Conservation (phyloP, 169 alveolate genomes). For the Eimeria necatrix region DNA sequence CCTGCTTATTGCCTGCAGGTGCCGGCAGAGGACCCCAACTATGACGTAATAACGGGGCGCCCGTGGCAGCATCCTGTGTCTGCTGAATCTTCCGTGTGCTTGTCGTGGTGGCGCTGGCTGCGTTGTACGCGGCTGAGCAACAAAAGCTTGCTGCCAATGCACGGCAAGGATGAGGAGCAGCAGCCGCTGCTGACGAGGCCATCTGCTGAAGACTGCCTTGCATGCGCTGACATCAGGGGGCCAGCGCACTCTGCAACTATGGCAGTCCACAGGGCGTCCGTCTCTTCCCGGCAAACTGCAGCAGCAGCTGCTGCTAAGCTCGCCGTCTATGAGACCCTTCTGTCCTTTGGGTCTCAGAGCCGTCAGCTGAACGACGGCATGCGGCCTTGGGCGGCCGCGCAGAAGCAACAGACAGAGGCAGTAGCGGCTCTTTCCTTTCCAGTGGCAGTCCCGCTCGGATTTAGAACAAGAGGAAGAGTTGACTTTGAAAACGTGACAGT, state of each 20-base stretch:
- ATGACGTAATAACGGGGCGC: slow-evolving; percentile 26
- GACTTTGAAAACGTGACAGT: slow-evolving; percentile 69
- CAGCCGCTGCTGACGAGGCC: slow-evolving; percentile 38
- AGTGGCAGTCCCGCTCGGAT: neutral
- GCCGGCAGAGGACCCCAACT: slow-evolving; percentile 56
- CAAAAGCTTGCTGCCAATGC: neutral
- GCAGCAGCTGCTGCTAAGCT: slow-evolving; percentile 31
- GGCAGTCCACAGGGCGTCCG: neutral
- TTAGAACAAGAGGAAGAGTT: slow-evolving; percentile 23
- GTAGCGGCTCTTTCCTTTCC: neutral
- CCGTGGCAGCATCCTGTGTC: neutral
- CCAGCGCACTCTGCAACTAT: neutral
- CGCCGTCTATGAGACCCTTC: slow-evolving; percentile 37
- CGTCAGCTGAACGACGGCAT: neutral
- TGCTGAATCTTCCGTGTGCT: neutral
- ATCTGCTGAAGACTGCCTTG: neutral
- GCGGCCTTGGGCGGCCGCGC: neutral
- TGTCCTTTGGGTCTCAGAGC: neutral
- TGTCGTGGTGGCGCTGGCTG: neutral
- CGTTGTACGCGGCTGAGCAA: neutral
- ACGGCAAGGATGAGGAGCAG: neutral
- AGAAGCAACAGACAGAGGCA: neutral
- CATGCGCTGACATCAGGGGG: neutral
- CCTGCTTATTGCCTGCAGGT: slow-evolving; percentile 45
- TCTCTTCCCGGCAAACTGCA: neutral